phyloP scores from a whole-genome alignment of 257 asterid species.

The Lantana camara region DNA sequence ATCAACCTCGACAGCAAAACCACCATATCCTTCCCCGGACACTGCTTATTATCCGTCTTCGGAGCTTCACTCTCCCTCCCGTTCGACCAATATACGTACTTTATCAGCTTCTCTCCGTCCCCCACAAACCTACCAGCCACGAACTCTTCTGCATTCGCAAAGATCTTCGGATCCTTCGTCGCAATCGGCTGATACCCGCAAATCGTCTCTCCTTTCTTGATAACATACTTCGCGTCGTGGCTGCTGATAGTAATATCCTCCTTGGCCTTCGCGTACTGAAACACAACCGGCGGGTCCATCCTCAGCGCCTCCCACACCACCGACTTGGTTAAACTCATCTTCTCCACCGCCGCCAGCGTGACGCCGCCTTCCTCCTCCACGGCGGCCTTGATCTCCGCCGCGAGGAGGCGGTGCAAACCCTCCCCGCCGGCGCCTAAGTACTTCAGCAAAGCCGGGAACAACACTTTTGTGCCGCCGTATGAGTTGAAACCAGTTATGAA shows the following conservation, averaged over 20 bases:
- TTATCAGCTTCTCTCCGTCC: slow-evolving; percentile 43
- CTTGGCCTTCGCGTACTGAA: slow-evolving; percentile 52
- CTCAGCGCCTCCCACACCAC: slow-evolving; percentile 55
- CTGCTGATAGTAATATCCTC: slow-evolving; percentile 40
- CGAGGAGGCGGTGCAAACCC: slow-evolving; percentile 29
- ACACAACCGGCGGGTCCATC: slow-evolving; percentile 60
- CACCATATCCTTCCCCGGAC: slow-evolving; percentile 50
- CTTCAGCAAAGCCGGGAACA: slow-evolving; percentile 34
- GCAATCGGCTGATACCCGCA: slow-evolving; percentile 63
- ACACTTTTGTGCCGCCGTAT: slow-evolving; percentile 35
- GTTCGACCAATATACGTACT: slow-evolving; percentile 61
- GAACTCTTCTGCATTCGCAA: slow-evolving; percentile 44
- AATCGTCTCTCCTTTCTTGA: slow-evolving; percentile 60
- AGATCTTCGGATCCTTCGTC: slow-evolving; percentile 48
- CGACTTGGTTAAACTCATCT: slow-evolving; percentile 48
- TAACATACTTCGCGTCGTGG: slow-evolving; percentile 47
- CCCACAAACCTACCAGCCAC: slow-evolving; percentile 49
- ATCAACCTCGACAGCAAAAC: slow-evolving; percentile 45
- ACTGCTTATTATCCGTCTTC: slow-evolving; percentile 47
- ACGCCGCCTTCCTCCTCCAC: slow-evolving; percentile 29
- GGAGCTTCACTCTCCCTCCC: slow-evolving; percentile 52
- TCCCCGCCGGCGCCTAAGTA: slow-evolving; percentile 30
- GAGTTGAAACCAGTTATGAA: slow-evolving; percentile 38
- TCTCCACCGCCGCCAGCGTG: slow-evolving; percentile 33
- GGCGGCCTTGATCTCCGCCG: slow-evolving; percentile 15